phyloP scores from a whole-genome alignment of 1,139 yeast genomes.

The Yamadazyma blattariae region DNA sequence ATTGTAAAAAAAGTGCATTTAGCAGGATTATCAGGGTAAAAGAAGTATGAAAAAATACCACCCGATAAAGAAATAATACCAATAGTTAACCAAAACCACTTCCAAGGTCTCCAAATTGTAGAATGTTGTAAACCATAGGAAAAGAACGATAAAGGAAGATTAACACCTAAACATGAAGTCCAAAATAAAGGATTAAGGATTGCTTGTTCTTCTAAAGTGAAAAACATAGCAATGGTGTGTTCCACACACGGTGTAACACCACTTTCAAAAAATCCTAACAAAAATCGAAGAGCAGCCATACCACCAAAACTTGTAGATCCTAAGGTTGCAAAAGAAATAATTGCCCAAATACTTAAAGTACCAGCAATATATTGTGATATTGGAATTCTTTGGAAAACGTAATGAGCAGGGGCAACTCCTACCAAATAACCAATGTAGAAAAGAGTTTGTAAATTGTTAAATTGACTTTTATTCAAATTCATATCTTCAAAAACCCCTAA shows the following conservation, averaged over 20 bases:
- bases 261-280: slow-evolving; percentile 16
- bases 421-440: slow-evolving; percentile 17
- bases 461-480: slow-evolving; percentile 27
- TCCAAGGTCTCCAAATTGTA: slow-evolving; percentile 14
- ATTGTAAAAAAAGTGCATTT: slow-evolving; percentile 22
- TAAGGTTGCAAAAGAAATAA: slow-evolving; percentile 34
- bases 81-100: slow-evolving; percentile 13
- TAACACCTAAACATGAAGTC: slow-evolving; percentile 18
- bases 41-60: slow-evolving; percentile 8
- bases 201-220: slow-evolving; percentile 14
- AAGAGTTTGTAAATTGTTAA: slow-evolving; percentile 35
- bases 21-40: slow-evolving; percentile 16
- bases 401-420: slow-evolving; percentile 13
- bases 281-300: slow-evolving; percentile 14
- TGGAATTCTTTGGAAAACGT: slow-evolving; percentile 15
- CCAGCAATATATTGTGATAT: slow-evolving; percentile 12
- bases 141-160: slow-evolving; percentile 14
- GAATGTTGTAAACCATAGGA: slow-evolving; percentile 14
- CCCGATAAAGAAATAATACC: slow-evolving; percentile 13
- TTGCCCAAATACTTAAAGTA: slow-evolving; percentile 14
- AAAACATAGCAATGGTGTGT: slow-evolving; percentile 14
- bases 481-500: slow-evolving; percentile 42
- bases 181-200: slow-evolving; percentile 20
- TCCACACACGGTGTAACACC: slow-evolving; percentile 16
- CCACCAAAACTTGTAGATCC: slow-evolving; percentile 14